Percentiles rank a stretch among this genome's conserved stretches.
Evolutionary conservation across 805 yeast genomes (phyloP).

Genomic region (Cyberlindnera sargentensis): DNA sequence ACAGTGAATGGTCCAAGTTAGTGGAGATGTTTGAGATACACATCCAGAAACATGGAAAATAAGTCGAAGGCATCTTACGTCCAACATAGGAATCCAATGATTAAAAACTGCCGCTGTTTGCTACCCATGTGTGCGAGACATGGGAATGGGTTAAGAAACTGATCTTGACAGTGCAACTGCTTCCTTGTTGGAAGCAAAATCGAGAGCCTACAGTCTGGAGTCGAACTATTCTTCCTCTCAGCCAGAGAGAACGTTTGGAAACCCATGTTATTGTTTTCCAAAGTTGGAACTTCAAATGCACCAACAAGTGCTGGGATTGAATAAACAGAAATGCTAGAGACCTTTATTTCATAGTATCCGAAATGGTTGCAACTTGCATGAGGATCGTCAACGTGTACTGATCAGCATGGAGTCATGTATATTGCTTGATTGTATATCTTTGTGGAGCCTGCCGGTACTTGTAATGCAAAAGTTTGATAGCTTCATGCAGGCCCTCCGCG

Average conservation of each 20-base stretch:
- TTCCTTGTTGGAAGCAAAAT: slow-evolving; percentile 43
- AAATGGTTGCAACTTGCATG: too few species aligned
- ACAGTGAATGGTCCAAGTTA: slow-evolving; percentile 30
- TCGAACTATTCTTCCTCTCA: slow-evolving; percentile 8
- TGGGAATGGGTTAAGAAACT: slow-evolving; percentile 56
- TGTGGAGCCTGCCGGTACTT: too few species aligned
- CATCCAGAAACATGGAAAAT: slow-evolving; percentile 50
- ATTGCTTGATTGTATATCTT: too few species aligned
- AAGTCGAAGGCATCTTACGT: slow-evolving; percentile 63
- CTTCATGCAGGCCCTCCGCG: neutral
- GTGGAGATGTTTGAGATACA: slow-evolving; percentile 34
- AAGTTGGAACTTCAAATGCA: too few species aligned
- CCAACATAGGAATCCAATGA: slow-evolving; percentile 52
- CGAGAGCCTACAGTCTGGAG: slow-evolving; percentile 35
- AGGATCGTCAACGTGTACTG: too few species aligned
- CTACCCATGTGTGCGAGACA: slow-evolving; percentile 41
- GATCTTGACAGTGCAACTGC: slow-evolving; percentile 27
- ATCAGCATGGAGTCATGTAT: too few species aligned
- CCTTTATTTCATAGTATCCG: too few species aligned
- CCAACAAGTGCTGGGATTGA: too few species aligned
- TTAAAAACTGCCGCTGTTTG: slow-evolving; percentile 48
- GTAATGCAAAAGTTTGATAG: neutral
- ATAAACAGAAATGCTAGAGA: too few species aligned
- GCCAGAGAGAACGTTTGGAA: slow-evolving; percentile 6
- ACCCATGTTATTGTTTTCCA: slow-evolving; percentile 2